A percentile compares a stretch with the other conserved stretches of the same genome.
phyloP scores from a whole-genome alignment of 192 early-diverging fungal species.

The Funneliformis mosseae region DNA sequence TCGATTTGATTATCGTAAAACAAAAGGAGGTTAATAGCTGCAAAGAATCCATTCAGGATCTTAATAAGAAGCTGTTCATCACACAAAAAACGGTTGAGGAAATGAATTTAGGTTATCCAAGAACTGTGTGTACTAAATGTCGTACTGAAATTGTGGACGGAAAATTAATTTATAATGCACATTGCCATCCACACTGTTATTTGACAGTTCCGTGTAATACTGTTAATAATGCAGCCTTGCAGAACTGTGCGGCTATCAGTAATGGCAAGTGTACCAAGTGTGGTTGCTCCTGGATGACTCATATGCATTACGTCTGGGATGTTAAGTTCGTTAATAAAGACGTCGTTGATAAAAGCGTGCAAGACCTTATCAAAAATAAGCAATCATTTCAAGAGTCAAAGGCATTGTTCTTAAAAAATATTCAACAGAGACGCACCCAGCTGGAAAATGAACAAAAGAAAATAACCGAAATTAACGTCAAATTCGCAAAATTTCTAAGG shows the following conservation, averaged over 20 bases:
- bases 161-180: slow-evolving; percentile 35
- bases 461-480: slow-evolving; percentile 33
- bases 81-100: slow-evolving; percentile 32
- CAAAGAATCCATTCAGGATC: slow-evolving; percentile 23
- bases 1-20: slow-evolving; percentile 20
- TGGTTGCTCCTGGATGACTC: no score
- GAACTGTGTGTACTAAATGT: slow-evolving; percentile 38
- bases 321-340: no score
- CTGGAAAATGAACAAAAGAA: slow-evolving; percentile 36
- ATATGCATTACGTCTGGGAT: no score
- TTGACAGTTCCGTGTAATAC: slow-evolving; percentile 32
- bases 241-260: slow-evolving; percentile 35
- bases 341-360: no score
- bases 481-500: slow-evolving; percentile 39
- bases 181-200: slow-evolving; percentile 39
- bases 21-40: slow-evolving; percentile 34
- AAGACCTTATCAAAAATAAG: no score
- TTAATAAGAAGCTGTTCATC: slow-evolving; percentile 29
- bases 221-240: slow-evolving; percentile 27
- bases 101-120: slow-evolving; percentile 22
- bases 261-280: slow-evolving; percentile 18
- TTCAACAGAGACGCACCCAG: background rate
- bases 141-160: no score
- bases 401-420: no score
- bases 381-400: no score